A percentile compares a stretch with the other conserved stretches of the same genome.
Evolutionary conservation across 2,329 filamentous ascomycete genomes (phyloP).

Genomic region (Colletotrichum sublineola): DNA sequence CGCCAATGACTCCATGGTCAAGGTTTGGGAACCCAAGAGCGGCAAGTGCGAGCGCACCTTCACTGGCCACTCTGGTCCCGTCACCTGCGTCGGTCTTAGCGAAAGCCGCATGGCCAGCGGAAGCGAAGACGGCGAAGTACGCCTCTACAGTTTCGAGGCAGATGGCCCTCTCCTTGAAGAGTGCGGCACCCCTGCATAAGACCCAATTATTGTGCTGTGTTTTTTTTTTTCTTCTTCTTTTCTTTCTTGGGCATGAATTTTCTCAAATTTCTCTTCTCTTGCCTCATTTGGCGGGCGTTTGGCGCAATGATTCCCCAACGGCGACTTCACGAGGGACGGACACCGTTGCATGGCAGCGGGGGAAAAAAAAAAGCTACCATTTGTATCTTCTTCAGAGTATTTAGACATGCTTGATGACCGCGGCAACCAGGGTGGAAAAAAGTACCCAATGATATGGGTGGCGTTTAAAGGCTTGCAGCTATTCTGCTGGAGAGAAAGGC

Average conservation of each 20-base stretch:
- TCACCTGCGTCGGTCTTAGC: conserved; percentile 92
- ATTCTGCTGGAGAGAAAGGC: neutral
- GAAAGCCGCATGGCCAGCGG: conserved; percentile 92
- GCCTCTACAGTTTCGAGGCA: conserved; percentile 82
- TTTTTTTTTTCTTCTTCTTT: neutral
- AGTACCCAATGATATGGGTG: neutral
- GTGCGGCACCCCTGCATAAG: conserved; percentile 64
- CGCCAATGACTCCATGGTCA: conserved; percentile 94
- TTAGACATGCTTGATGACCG: conserved; percentile 37
- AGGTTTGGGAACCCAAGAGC: conserved; percentile 90
- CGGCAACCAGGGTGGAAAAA: neutral
- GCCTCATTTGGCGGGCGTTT: conserved; percentile 12
- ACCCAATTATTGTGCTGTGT: neutral
- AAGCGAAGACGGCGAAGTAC: conserved; percentile 92
- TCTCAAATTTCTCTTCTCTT: neutral
- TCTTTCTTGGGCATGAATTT: neutral
- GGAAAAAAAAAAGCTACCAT: neutral
- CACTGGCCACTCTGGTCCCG: conserved; percentile 88
- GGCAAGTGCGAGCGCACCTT: conserved; percentile 94
- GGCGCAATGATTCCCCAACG: conserved; percentile 37
- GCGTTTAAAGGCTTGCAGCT: conserved; percentile 9
- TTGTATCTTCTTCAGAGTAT: conserved; percentile 23
- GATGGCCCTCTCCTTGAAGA: conserved; percentile 60
- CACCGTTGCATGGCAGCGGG: conserved; percentile 2
- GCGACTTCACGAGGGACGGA: conserved; percentile 33